Conservation (phyloP, 192 early-diverging fungal species). For the Paraglomus brasilianum region DNA sequence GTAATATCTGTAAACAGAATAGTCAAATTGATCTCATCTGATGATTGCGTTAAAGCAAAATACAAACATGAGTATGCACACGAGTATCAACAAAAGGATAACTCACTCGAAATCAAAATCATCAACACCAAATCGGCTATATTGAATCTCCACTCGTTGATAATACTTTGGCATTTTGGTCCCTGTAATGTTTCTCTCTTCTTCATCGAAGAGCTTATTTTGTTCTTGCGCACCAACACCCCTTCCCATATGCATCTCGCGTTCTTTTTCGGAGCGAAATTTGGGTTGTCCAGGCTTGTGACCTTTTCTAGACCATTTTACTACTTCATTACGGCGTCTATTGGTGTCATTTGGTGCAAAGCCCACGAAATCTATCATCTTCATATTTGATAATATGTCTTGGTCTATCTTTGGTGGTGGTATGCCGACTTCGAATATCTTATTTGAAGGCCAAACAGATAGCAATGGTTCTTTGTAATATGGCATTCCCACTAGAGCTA, state of each 20-base stretch:
- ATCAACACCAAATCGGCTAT: constrained; percentile 93
- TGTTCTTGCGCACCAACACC: constrained; percentile 26
- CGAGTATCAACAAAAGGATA: too few relatives aligned
- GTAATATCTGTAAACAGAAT: constrained; percentile 59
- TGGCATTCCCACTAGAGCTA: constrained; percentile 79
- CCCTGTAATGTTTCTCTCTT: constrained; percentile 40
- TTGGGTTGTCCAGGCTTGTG: constrained; percentile 62
- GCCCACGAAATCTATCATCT: constrained; percentile 90
- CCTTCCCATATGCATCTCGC: constrained; percentile 60
- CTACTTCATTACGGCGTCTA: constrained; percentile 74
- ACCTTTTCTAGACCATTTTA: constrained; percentile 40
- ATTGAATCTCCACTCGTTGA: constrained; percentile 79
- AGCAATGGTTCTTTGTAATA: constrained; percentile 75
- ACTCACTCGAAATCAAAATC: constrained; percentile 95
- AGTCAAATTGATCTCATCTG: not conserved
- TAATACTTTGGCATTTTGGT: constrained; percentile 67
- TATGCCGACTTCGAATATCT: constrained; percentile 70
- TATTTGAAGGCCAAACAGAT: constrained; percentile 70
- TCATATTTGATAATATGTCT: constrained; percentile 72
- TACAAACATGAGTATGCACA: not conserved
- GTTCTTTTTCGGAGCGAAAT: constrained; percentile 78
- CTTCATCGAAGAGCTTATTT: constrained; percentile 27
- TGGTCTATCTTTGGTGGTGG: constrained; percentile 74
- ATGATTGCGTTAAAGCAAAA: not conserved
- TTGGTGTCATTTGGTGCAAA: constrained; percentile 87